Conservation (phyloP, 352 stramenopile species). For the Globisporangium recalcitrans region DNA sequence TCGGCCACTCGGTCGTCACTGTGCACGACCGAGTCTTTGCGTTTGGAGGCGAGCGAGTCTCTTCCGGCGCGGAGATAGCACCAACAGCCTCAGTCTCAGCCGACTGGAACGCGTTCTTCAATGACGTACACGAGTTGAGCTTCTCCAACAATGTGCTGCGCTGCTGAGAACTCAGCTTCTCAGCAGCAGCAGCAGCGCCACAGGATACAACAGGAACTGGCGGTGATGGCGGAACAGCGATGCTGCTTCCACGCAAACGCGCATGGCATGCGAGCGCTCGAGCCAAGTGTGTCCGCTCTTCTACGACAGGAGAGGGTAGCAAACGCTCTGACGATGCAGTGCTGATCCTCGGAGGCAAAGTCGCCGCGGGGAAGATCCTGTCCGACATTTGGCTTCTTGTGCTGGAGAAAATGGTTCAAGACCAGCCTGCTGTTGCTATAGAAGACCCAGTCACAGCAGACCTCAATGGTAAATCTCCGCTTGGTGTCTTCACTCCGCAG, state of each 20-base stretch:
- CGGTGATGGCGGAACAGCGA: conserved; percentile 6
- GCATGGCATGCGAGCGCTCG: conserved; percentile 43
- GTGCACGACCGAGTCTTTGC: conserved; percentile 34
- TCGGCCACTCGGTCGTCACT: conserved; percentile 46
- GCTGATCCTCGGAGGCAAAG: conserved; percentile 46
- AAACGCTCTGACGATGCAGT: conserved; percentile 26
- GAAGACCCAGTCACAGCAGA: neutral
- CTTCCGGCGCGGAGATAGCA: conserved; percentile 4
- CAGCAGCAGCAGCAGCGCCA: neutral
- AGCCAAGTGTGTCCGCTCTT: conserved; percentile 16
- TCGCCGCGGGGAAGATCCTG: conserved; percentile 26
- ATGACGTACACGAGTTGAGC: conserved; percentile 40
- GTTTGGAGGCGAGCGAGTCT: conserved; percentile 52
- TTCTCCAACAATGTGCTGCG: conserved; percentile 33
- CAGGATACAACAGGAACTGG: conserved; percentile 7
- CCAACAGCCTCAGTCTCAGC: neutral
- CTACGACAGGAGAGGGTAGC: conserved; percentile 6
- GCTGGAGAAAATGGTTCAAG: conserved; percentile 13
- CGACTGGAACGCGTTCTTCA: conserved; percentile 13
- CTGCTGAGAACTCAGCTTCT: conserved; percentile 24
- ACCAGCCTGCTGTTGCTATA: neutral
- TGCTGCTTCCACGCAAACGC: conserved; percentile 15
- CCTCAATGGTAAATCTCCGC: conserved; percentile 2
- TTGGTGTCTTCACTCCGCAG: neutral
- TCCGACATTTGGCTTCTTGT: conserved; percentile 45